phyloP scores from a whole-genome alignment of 1,139 yeast species.

The Yamadazyma atmosphaerica region DNA sequence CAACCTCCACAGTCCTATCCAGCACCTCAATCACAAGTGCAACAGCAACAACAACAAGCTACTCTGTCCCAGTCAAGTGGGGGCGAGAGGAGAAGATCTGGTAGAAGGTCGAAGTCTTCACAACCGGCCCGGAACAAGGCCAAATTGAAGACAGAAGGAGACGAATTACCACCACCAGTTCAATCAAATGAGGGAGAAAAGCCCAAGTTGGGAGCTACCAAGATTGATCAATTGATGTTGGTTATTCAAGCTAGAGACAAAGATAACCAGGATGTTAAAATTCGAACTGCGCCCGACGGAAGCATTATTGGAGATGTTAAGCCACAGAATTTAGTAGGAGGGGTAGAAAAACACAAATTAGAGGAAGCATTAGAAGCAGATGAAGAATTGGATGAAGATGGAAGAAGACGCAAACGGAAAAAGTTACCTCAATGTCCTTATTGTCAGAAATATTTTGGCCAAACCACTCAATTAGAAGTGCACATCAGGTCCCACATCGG shows the following conservation, averaged over 20 bases:
- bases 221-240: slow-evolving; percentile 86
- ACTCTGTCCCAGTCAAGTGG: slow-evolving; percentile 9
- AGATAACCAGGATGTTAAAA: slow-evolving; percentile 56
- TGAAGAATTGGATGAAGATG: slow-evolving; percentile 21
- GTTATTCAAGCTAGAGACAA: slow-evolving; percentile 85
- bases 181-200: slow-evolving; percentile 33
- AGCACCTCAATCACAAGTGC: slow-evolving; percentile 3
- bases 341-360: slow-evolving; percentile 63
- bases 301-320: slow-evolving; percentile 39
- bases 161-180: slow-evolving; percentile 9
- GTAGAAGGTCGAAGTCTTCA: slow-evolving; percentile 2
- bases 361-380: slow-evolving; percentile 17
- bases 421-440: slow-evolving; percentile 65
- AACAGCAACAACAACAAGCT: slow-evolving; percentile 1
- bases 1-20: slow-evolving; percentile 1
- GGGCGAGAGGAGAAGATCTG: slow-evolving; percentile 4
- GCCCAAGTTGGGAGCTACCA: slow-evolving; percentile 80
- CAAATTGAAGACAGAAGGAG: slow-evolving; percentile 3
- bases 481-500: slow-evolving; percentile 80
- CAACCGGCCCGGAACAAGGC: slow-evolving; percentile 6
- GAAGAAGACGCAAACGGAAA: slow-evolving; percentile 22
- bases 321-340: slow-evolving; percentile 65
- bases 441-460: slow-evolving; percentile 69
- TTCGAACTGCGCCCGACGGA: slow-evolving; percentile 66
- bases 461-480: slow-evolving; percentile 75